Evolutionary conservation across 805 yeast genomes (phyloP).

Genomic region (Lipomyces anomalus): DNA sequence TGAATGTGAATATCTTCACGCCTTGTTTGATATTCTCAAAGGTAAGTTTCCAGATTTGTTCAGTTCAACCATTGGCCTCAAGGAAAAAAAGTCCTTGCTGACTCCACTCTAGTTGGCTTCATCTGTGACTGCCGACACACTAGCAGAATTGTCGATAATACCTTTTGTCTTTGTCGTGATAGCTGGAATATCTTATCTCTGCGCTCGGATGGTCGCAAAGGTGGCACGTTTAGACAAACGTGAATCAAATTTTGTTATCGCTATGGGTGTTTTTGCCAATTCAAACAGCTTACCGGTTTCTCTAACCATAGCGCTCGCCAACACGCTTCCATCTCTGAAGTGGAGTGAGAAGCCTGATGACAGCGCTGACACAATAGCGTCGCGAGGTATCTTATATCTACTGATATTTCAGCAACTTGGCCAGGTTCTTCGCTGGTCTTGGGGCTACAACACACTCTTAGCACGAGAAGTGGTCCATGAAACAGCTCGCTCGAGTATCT

Average conservation of each 20-base stretch:
- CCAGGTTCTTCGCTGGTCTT: slow-evolving; percentile 61
- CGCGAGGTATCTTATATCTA: slow-evolving; percentile 55
- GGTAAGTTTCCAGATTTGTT: slow-evolving; percentile 40
- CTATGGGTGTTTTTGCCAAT: slow-evolving; percentile 95
- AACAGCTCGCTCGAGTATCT: slow-evolving; percentile 4
- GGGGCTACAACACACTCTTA: slow-evolving; percentile 61
- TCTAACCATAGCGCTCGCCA: slow-evolving; percentile 63
- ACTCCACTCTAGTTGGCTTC: slow-evolving; percentile 40
- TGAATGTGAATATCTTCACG: slow-evolving; percentile 89
- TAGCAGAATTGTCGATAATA: slow-evolving; percentile 73
- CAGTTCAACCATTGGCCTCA: neutral
- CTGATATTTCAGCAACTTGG: slow-evolving; percentile 63
- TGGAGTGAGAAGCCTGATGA: slow-evolving; percentile 59
- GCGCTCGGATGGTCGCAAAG: slow-evolving; percentile 53
- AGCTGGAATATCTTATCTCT: slow-evolving; percentile 65
- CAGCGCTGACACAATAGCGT: slow-evolving; percentile 51
- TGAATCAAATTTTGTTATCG: slow-evolving; percentile 87
- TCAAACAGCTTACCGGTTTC: slow-evolving; percentile 94
- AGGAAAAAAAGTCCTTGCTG: neutral
- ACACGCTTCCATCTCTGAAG: slow-evolving; percentile 49
- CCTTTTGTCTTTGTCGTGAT: slow-evolving; percentile 79
- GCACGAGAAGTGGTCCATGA: slow-evolving; percentile 27
- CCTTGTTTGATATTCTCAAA: slow-evolving; percentile 92
- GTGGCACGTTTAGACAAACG: slow-evolving; percentile 57
- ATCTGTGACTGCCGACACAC: slow-evolving; percentile 63